A percentile compares a stretch with the other conserved stretches of the same genome.
Conservation (phyloP, 108 stramenopile genomes). For the Discostella stelligeroides region DNA sequence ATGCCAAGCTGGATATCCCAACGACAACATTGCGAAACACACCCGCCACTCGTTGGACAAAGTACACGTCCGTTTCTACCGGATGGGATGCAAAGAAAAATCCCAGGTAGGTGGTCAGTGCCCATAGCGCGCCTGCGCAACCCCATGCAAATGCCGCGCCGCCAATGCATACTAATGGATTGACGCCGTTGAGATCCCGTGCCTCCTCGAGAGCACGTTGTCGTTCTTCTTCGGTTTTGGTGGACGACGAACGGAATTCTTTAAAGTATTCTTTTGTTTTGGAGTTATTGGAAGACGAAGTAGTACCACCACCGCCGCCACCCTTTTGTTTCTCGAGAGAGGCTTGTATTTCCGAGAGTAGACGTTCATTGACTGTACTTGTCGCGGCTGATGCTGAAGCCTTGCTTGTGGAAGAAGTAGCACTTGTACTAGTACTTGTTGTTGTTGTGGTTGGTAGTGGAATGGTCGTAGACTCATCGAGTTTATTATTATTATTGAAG, state of each 20-base stretch:
- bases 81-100: slow-evolving; percentile 68
- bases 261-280: slow-evolving; percentile 45
- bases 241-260: slow-evolving; percentile 55
- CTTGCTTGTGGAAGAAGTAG: no score
- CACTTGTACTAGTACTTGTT: neutral
- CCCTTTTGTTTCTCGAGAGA: slow-evolving; percentile 63
- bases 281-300: slow-evolving; percentile 3
- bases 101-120: slow-evolving; percentile 57
- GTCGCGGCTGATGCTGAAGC: slow-evolving; percentile 68
- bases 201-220: slow-evolving; percentile 66
- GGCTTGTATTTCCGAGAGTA: slow-evolving; percentile 71
- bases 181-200: slow-evolving; percentile 81
- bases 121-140: slow-evolving; percentile 67
- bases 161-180: slow-evolving; percentile 70
- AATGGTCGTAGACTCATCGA: neutral
- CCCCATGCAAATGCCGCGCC: slow-evolving; percentile 70
- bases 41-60: slow-evolving; percentile 51
- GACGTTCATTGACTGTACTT: slow-evolving; percentile 78
- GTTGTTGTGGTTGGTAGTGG: neutral
- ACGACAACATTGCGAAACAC: slow-evolving; percentile 82
- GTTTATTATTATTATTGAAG: neutral
- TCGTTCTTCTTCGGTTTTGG: slow-evolving; percentile 71
- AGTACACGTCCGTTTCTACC: slow-evolving; percentile 65
- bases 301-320: slow-evolving; percentile 21
- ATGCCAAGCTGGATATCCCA: slow-evolving; percentile 71